Conservation (phyloP, 2,329 filamentous ascomycete genomes). For the Neophaeococcomyces mojaviensis region DNA sequence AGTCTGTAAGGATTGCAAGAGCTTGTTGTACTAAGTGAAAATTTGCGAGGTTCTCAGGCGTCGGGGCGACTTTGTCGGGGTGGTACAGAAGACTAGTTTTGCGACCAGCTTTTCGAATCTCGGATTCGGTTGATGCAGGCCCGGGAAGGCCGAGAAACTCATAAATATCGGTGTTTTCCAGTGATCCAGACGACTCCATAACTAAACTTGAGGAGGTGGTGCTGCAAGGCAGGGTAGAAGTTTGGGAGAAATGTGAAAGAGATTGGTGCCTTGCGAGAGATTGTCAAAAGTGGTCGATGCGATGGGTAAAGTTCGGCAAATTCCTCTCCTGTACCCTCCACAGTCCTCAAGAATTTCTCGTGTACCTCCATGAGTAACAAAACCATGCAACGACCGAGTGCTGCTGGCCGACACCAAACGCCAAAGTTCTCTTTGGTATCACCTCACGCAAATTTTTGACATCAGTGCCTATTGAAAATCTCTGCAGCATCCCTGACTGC, state of each 20-base stretch:
- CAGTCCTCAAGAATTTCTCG: too few species aligned
- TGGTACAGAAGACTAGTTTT: constrained; percentile 84
- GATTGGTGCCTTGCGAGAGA: not conserved
- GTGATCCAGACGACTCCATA: constrained; percentile 35
- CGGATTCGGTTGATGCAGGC: constrained; percentile 57
- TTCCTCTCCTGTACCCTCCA: not conserved
- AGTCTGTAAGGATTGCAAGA: constrained; percentile 71
- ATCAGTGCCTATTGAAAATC: too few species aligned
- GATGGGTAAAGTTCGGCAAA: too few species aligned
- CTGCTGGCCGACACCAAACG: too few species aligned
- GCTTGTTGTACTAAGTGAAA: constrained; percentile 82
- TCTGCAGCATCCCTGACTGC: too few species aligned
- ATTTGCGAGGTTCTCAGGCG: constrained; percentile 61
- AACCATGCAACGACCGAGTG: too few species aligned
- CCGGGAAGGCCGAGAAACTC: constrained; percentile 59
- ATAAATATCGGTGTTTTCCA: constrained; percentile 65
- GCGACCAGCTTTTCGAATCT: constrained; percentile 76
- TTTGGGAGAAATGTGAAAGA: not conserved
- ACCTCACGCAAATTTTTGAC: too few species aligned
- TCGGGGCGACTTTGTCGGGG: constrained; percentile 77
- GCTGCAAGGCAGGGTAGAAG: not conserved
- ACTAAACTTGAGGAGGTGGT: not conserved
- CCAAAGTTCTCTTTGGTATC: too few species aligned
- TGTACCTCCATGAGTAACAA: too few species aligned
- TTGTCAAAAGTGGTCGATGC: not conserved